phyloP scores from a whole-genome alignment of 306 rosid species.

The Elaeagnus macrophylla region DNA sequence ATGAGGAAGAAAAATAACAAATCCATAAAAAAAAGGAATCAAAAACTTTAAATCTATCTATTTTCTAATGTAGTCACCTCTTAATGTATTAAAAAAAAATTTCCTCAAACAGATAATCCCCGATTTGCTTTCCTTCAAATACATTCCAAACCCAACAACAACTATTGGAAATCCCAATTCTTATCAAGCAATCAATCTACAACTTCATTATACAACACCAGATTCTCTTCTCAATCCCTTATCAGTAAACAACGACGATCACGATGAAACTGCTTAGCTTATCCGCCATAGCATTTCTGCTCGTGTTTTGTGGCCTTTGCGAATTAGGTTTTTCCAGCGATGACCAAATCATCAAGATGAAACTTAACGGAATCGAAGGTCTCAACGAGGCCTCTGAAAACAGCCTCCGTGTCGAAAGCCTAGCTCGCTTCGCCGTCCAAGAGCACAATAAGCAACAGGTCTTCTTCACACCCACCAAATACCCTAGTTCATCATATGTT shows the following conservation, averaged over 20 bases:
- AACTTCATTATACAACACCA: too few species aligned
- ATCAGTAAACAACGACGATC: background rate
- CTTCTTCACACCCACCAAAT: background rate
- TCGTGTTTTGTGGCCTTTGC: background rate
- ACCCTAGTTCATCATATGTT: background rate
- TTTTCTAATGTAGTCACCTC: too few species aligned
- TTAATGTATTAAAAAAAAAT: too few species aligned
- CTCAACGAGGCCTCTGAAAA: conserved; percentile 6
- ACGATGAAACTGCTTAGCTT: background rate
- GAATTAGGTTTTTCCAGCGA: conserved; percentile 9
- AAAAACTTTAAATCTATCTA: too few species aligned
- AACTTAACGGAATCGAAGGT: conserved; percentile 2
- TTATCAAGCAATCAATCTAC: too few species aligned
- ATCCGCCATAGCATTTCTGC: background rate
- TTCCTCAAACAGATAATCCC: too few species aligned
- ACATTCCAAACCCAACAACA: too few species aligned
- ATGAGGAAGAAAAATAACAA: too few species aligned
- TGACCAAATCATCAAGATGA: conserved; percentile 13
- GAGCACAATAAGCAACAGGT: conserved; percentile 46
- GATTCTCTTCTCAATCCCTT: too few species aligned
- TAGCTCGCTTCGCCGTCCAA: conserved; percentile 46
- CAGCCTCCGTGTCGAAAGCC: conserved; percentile 10
- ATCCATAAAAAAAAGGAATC: too few species aligned
- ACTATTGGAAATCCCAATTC: too few species aligned
- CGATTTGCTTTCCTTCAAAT: too few species aligned